These are phyloP conservation scores for Didymosphaeria variabile DNA, from an alignment of 2,329 filamentous ascomycete species.

Conservation along the genomic window DNA sequence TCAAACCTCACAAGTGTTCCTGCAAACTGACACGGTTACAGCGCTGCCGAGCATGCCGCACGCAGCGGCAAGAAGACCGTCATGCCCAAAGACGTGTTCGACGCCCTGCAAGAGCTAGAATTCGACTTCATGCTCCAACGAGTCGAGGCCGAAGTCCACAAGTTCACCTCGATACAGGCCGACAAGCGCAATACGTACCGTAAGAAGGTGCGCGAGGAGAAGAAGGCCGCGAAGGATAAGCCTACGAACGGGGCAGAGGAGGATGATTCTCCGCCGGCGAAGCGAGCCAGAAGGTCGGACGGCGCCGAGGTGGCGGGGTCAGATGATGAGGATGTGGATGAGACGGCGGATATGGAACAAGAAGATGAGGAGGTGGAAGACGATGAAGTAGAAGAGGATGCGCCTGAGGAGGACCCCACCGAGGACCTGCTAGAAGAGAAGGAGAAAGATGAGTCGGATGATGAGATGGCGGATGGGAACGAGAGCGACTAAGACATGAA, in stretches of 20 bases:
- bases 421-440: conserved; percentile 56
- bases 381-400: conserved; percentile 65
- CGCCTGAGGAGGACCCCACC: conserved; percentile 60
- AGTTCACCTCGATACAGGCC: conserved; percentile 77
- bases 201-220: conserved; percentile 73
- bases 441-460: conserved; percentile 54
- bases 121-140: conserved; percentile 75
- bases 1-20: too few relatives aligned
- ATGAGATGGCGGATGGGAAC: conserved; percentile 66
- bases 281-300: conserved; percentile 55
- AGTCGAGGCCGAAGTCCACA: conserved; percentile 79
- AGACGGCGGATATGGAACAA: conserved; percentile 57
- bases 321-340: conserved; percentile 49
- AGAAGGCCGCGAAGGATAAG: conserved; percentile 50
- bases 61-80: conserved; percentile 80
- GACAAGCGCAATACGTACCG: conserved; percentile 79
- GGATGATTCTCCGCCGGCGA: conserved; percentile 58
- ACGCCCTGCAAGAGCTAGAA: conserved; percentile 79
- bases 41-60: conserved; percentile 76
- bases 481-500: conserved; percentile 46
- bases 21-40: conserved; percentile 44
- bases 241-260: conserved; percentile 41
- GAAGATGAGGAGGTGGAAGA: conserved; percentile 62
- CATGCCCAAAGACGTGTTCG: conserved; percentile 77
- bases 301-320: conserved; percentile 48